Evolutionary conservation across 192 early-diverging fungal species (phyloP).

Genomic region (Rhizophagus clarus): DNA sequence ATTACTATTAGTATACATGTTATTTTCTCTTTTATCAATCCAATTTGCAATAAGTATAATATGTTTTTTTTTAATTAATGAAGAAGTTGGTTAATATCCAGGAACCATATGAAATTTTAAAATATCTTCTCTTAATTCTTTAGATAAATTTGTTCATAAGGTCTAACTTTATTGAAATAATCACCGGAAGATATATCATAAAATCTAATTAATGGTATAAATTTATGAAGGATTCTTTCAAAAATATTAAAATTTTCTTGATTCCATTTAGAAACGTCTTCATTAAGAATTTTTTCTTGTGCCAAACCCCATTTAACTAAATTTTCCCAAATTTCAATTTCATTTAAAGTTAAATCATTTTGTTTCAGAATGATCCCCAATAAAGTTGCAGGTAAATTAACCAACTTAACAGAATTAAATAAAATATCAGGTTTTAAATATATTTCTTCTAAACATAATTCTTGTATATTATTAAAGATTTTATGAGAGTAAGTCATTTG

Average conservation of each 20-base stretch:
- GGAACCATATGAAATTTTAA: too few relatives aligned
- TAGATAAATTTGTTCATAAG: too few relatives aligned
- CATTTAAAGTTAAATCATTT: background rate
- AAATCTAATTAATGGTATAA: constrained; percentile 11
- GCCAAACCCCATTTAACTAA: background rate
- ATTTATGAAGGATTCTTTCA: background rate
- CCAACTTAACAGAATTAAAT: background rate
- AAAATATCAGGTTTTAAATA: background rate
- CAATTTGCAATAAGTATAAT: too few relatives aligned
- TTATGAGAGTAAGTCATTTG: background rate
- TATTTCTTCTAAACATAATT: background rate
- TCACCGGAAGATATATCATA: background rate
- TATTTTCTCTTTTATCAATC: too few relatives aligned
- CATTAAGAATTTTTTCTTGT: background rate
- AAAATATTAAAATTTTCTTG: constrained; percentile 2
- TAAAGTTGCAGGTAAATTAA: background rate
- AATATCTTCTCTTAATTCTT: too few relatives aligned
- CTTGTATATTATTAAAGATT: background rate
- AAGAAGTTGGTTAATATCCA: too few relatives aligned
- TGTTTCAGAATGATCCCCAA: background rate
- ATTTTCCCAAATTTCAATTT: background rate
- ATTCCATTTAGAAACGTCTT: background rate
- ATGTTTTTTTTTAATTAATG: too few relatives aligned
- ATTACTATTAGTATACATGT: too few relatives aligned
- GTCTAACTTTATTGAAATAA: too few relatives aligned